These are phyloP conservation scores for Gossypium turneri DNA, from an alignment of 345 rosid genomes.

Conservation along the genomic window DNA sequence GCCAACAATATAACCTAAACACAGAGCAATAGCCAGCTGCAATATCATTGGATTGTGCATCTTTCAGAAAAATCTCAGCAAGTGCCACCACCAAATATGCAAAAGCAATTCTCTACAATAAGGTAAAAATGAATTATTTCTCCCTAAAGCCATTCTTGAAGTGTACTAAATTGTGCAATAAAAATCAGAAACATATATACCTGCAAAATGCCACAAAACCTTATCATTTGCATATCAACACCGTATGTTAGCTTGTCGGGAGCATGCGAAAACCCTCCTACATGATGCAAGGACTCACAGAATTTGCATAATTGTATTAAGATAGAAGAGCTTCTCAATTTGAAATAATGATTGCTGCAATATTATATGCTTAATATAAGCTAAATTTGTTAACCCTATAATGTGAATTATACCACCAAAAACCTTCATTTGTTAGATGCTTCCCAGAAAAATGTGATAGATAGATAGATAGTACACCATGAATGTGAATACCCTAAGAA, in stretches of 20 bases:
- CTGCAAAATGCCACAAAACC: constrained; percentile 94
- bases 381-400: background rate
- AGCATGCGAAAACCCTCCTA: constrained; percentile 90
- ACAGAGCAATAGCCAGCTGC: constrained; percentile 39
- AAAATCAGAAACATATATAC: constrained; percentile 26
- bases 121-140: background rate
- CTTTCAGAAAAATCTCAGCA: constrained; percentile 58
- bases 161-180: background rate
- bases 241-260: constrained; percentile 74
- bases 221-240: constrained; percentile 66
- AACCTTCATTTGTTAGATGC: too few species aligned
- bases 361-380: background rate
- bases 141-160: background rate
- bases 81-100: constrained; percentile 67
- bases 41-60: constrained; percentile 25
- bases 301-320: background rate
- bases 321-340: background rate
- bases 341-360: background rate
- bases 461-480: background rate
- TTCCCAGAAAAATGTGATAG: too few species aligned
- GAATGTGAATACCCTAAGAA: background rate
- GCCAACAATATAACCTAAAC: constrained; percentile 55
- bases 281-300: constrained; percentile 8
- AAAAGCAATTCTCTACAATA: constrained; percentile 75
- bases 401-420: too few species aligned